Evolutionary conservation across 495 filamentous ascomycete species (phyloP).

Genomic region (Podospora australis): DNA sequence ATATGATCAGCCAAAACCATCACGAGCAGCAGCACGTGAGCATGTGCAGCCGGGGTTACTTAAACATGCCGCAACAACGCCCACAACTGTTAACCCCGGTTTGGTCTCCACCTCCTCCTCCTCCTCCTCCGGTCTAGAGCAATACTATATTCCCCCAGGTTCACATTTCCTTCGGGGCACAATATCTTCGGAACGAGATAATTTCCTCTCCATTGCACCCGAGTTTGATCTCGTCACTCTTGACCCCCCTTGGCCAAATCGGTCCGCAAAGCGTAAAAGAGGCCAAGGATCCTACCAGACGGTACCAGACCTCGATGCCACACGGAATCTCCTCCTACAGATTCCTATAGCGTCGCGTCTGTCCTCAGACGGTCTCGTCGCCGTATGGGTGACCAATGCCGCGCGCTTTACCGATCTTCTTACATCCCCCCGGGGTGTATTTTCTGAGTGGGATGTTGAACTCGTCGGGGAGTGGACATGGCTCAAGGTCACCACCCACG

Average conservation of each 20-base stretch:
- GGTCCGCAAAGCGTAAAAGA: conserved; percentile 66
- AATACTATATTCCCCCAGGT: conserved; percentile 22
- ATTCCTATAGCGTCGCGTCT: conserved; percentile 54
- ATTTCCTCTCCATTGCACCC: conserved; percentile 31
- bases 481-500: conserved; percentile 71
- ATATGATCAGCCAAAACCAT: neutral
- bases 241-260: conserved; percentile 92
- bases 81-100: too few species aligned
- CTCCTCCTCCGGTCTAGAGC: neutral
- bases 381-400: conserved; percentile 88
- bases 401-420: conserved; percentile 51
- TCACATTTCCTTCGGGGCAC: conserved; percentile 36
- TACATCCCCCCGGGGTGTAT: conserved; percentile 45
- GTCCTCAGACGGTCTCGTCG: conserved; percentile 51
- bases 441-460: conserved; percentile 57
- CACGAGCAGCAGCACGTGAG: neutral
- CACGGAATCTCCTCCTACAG: conserved; percentile 36
- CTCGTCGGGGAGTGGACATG: conserved; percentile 82
- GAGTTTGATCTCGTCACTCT: conserved; percentile 73
- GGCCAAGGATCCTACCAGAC: conserved; percentile 46
- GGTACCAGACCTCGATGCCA: conserved; percentile 34
- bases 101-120: neutral
- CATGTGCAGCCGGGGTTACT: too few species aligned
- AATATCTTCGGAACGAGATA: conserved; percentile 26
- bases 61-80: too few species aligned